Evolutionary conservation across 1,284 basidiomycete genomes (phyloP).

Genomic region (Heterobasidion irregulare): DNA sequence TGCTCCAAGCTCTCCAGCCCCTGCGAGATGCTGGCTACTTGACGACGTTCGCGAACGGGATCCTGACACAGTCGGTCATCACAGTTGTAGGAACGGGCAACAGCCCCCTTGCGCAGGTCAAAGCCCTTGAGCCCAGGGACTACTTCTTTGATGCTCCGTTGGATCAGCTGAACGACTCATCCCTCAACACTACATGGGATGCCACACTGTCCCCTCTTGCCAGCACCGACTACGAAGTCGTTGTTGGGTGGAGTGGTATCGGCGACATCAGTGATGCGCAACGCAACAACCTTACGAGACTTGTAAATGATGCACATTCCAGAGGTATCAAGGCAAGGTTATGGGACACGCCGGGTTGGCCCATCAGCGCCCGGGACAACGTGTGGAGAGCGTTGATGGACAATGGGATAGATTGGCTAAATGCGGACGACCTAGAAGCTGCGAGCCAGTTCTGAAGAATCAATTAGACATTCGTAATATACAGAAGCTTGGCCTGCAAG

Average conservation of each 20-base stretch:
- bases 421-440: conserved; percentile 43
- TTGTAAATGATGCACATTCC: conserved; percentile 36
- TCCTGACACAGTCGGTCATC: conserved; percentile 27
- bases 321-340: conserved; percentile 40
- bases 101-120: conserved; percentile 28
- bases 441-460: conserved; percentile 28
- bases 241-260: conserved; percentile 41
- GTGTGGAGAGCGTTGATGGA: conserved; percentile 35
- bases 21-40: conserved; percentile 36
- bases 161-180: conserved; percentile 24
- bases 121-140: conserved; percentile 36
- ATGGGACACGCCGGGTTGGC: conserved; percentile 46
- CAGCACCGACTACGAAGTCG: conserved; percentile 38
- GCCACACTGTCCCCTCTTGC: conserved; percentile 38
- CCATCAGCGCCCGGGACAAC: conserved; percentile 32
- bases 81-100: conserved; percentile 42
- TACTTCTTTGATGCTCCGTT: conserved; percentile 49
- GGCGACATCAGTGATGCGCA: conserved; percentile 33
- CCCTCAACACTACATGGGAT: conserved; percentile 24
- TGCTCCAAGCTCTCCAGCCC: conserved; percentile 38
- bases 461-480: neutral
- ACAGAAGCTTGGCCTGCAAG: neutral
- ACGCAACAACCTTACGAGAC: conserved; percentile 23
- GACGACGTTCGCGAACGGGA: conserved; percentile 36
- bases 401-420: conserved; percentile 43